Conservation (phyloP, 164 flowering plant genomes). For the Cinnamomum chago region DNA sequence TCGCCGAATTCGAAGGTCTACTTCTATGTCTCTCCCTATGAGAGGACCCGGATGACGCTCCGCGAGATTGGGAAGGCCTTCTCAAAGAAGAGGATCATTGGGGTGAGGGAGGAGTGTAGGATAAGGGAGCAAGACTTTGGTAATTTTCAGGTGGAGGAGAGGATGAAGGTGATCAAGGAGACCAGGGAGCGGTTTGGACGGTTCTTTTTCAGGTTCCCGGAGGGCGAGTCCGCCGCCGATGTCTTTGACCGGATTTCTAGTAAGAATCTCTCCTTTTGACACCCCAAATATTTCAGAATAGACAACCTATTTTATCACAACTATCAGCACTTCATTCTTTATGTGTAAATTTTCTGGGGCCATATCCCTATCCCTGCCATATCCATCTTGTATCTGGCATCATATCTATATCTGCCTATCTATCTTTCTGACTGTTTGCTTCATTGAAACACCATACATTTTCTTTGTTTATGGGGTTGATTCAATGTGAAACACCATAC, state of each 20-base stretch:
- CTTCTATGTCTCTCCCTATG: slow-evolving; percentile 93
- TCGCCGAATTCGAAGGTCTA: slow-evolving; percentile 49
- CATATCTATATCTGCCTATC: too few species aligned
- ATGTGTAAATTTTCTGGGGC: too few species aligned
- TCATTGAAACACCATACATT: too few species aligned
- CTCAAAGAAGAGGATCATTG: slow-evolving; percentile 50
- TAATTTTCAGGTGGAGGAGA: slow-evolving; percentile 82
- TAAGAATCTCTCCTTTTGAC: slow-evolving; percentile 22
- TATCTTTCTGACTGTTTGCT: too few species aligned
- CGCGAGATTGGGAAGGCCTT: slow-evolving; percentile 77
- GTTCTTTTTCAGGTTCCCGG: slow-evolving; percentile 91
- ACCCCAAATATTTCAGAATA: too few species aligned
- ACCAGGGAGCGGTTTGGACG: slow-evolving; percentile 78
- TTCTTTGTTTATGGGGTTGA: too few species aligned
- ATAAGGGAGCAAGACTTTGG: slow-evolving; percentile 96
- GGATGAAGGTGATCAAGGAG: slow-evolving; percentile 70
- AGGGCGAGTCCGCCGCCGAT: slow-evolving; percentile 98
- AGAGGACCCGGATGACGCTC: slow-evolving; percentile 70
- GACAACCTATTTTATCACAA: too few species aligned
- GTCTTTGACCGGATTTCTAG: slow-evolving; percentile 92
- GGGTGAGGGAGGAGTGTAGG: slow-evolving; percentile 91
- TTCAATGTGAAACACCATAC: too few species aligned
- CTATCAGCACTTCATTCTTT: too few species aligned
- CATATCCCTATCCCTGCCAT: too few species aligned
- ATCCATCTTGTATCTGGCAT: too few species aligned